These are phyloP conservation scores for Globisporangium sylvaticum DNA, from an alignment of 352 stramenopile genomes.

Conservation along the genomic window DNA sequence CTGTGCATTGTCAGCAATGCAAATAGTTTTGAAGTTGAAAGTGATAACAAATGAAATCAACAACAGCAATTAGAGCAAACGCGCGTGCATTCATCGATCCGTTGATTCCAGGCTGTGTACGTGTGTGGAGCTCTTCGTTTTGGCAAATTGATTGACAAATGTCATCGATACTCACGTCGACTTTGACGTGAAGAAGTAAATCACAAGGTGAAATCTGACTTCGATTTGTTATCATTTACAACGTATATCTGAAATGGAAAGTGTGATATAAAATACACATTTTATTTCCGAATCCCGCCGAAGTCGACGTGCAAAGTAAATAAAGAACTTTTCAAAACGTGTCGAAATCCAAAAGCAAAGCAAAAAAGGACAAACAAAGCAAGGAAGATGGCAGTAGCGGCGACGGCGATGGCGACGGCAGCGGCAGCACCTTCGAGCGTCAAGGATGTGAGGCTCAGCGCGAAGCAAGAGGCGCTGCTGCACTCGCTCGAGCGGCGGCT, in stretches of 20 bases:
- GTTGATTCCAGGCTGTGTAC: not conserved
- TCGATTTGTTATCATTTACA: not conserved
- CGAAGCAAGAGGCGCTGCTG: constrained; percentile 47
- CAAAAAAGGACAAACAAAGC: not conserved
- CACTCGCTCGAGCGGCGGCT: constrained; percentile 53
- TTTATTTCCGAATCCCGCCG: not conserved
- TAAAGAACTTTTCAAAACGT: not conserved
- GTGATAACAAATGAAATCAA: not conserved
- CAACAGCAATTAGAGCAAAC: not conserved
- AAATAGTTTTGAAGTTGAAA: not conserved
- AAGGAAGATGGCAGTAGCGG: not conserved
- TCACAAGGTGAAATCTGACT: not conserved
- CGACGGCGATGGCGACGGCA: not conserved
- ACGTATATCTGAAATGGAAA: not conserved
- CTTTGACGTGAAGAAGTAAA: not conserved
- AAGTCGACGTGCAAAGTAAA: not conserved
- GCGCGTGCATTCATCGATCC: not conserved
- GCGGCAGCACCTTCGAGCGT: constrained; percentile 3
- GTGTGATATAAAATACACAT: not conserved
- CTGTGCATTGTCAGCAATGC: not conserved
- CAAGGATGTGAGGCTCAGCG: constrained; percentile 39
- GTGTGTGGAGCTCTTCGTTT: too few relatives aligned
- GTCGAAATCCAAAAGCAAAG: not conserved
- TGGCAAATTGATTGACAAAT: too few relatives aligned
- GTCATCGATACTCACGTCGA: not conserved